Base-by-base conservation (phyloP, 2,329 filamentous ascomycete species). In the Alternaria gansuensis region DNA sequence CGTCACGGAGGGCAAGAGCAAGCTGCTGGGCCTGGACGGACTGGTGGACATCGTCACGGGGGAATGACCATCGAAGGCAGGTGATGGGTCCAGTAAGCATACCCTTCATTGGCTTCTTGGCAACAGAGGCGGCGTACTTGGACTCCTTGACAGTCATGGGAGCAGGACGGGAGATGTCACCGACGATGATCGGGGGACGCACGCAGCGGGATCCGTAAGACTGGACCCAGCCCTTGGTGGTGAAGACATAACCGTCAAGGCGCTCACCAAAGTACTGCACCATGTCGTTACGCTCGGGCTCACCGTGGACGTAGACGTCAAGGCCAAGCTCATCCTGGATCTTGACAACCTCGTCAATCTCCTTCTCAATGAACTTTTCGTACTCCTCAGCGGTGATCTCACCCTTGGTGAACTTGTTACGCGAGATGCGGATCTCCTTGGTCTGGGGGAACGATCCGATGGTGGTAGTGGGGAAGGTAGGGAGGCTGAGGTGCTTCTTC, bases 281-380 rank as follows among this genome's bases (percentile, higher is more conserved):
- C 95, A 99, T 99, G 89, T 99, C 95, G 85, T 99, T 99, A 81
- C 95, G 93, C 88, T 99, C 95, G 61, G 95, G 95, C 87, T 99
- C 95, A 79, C 95, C 95, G 85, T 99, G 95, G 68, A 99, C 95
- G 79, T 91, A 92, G 80, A 99, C 95, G 74, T 99, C 95, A 54
- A 99, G 90, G 81, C 88, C 93, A 76, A 99, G 93, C 85, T 98
- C 95, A 76, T 98, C 93, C 85, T 99, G 95, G 81, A 98, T 91
- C 86, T 93, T 91, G 82, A 99, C 87, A 78, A 94, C 92, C 65
- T 96, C 90, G 76, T 92, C 85, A 74, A 99, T 99, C 88, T 99
- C 95, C 86, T 96, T 91, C 87, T 98, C 92, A 73, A 99, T 99
- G 87, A 99, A 99, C 82, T 92, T 91, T 85, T 99, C 95, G 82